Conservation (phyloP, 306 rosid species). For the Canavalia gladiata region DNA sequence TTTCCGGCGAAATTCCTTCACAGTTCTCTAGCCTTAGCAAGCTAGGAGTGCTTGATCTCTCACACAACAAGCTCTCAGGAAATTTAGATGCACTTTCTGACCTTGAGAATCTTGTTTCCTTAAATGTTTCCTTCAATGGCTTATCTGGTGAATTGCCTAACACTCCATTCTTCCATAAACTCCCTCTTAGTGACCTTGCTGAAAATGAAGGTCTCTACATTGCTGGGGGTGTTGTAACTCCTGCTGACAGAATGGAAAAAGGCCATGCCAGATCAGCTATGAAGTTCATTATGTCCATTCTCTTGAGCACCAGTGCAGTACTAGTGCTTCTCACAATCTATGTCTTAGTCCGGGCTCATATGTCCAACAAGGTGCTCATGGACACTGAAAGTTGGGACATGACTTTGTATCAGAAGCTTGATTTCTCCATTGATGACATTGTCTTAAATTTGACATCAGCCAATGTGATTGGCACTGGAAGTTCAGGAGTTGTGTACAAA, state of each 20-base stretch:
- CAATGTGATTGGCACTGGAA: slow-evolving; percentile 93
- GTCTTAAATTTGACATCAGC: slow-evolving; percentile 74
- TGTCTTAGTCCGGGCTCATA: slow-evolving; percentile 58
- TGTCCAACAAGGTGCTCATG: slow-evolving; percentile 50
- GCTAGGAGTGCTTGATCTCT: slow-evolving; percentile 87
- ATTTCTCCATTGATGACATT: slow-evolving; percentile 79
- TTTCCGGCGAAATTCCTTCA: slow-evolving; percentile 84
- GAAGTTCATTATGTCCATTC: slow-evolving; percentile 70
- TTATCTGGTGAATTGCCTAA: slow-evolving; percentile 86
- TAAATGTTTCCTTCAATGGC: slow-evolving; percentile 84
- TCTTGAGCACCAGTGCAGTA: slow-evolving; percentile 66
- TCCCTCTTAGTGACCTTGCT: slow-evolving; percentile 73
- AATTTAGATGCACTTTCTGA: slow-evolving; percentile 61
- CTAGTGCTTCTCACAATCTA: slow-evolving; percentile 74
- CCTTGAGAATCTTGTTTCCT: slow-evolving; percentile 83
- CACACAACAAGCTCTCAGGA: slow-evolving; percentile 90
- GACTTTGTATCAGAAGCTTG: slow-evolving; percentile 85
- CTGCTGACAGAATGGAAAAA: slow-evolving; percentile 46
- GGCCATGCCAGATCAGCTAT: slow-evolving; percentile 55
- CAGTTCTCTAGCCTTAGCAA: slow-evolving; percentile 71
- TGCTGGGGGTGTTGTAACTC: slow-evolving; percentile 54
- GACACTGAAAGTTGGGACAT: slow-evolving; percentile 75
- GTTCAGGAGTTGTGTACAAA: slow-evolving; percentile 95
- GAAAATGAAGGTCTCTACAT: slow-evolving; percentile 78
- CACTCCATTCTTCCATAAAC: slow-evolving; percentile 81